phyloP scores from a whole-genome alignment of 495 filamentous ascomycete genomes.

The Arthonia radiata region DNA sequence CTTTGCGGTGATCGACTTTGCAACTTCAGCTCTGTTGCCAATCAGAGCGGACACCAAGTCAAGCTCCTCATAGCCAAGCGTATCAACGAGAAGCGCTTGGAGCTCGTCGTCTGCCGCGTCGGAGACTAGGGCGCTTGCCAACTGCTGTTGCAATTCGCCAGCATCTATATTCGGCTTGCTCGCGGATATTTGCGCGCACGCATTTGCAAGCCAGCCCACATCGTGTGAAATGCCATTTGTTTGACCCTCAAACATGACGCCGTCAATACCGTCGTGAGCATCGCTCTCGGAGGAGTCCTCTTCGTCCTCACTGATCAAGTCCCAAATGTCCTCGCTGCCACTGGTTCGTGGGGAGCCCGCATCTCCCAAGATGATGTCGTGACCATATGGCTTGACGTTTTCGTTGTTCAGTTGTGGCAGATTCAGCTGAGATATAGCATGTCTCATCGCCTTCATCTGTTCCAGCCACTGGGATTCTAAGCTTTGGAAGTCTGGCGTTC shows the following conservation, averaged over 20 bases:
- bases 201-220: conserved; percentile 34
- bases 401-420: conserved; percentile 21
- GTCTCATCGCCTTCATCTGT: conserved; percentile 45
- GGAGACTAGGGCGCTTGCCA: conserved; percentile 39
- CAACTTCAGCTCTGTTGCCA: conserved; percentile 39
- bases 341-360: conserved; percentile 31
- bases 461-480: conserved; percentile 44
- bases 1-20: conserved; percentile 13
- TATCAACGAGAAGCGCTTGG: conserved; percentile 71
- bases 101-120: conserved; percentile 54
- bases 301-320: conserved; percentile 52
- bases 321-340: conserved; percentile 66
- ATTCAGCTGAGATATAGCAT: conserved; percentile 44
- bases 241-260: conserved; percentile 6
- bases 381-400: conserved; percentile 23
- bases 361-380: conserved; percentile 32
- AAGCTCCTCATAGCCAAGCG: conserved; percentile 76
- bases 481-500: conserved; percentile 1
- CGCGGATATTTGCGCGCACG: conserved; percentile 33
- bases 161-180: conserved; percentile 36
- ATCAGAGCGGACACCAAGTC: conserved; percentile 74
- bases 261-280: conserved; percentile 16
- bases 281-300: conserved; percentile 30
- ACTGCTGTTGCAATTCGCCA: conserved; percentile 39
- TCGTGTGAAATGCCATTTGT: conserved; percentile 12